Percentiles rank a stretch among this genome's conserved stretches.
Conservation (phyloP, 768 basidiomycete species). For the Boletus patriciae region DNA sequence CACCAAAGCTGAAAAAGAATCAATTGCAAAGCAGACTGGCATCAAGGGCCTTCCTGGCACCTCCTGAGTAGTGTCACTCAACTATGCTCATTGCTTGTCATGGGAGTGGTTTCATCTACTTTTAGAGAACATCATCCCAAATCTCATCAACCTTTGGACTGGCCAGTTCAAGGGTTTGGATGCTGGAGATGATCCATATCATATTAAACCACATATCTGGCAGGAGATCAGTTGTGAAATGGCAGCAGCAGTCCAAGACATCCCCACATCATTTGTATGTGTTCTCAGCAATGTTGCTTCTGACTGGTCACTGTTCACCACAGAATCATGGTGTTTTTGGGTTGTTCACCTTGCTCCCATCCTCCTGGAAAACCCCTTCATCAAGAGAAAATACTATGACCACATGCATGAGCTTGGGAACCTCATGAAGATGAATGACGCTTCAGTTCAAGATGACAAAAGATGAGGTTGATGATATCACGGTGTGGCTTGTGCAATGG, state of each 20-base stretch:
- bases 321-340: constrained; percentile 26
- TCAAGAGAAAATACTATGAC: constrained; percentile 11
- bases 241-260: constrained; percentile 10
- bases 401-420: constrained; percentile 7
- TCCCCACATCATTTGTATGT: constrained; percentile 35
- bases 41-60: constrained; percentile 35
- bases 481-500: background rate
- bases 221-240: constrained; percentile 29
- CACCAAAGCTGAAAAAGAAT: constrained; percentile 7
- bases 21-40: constrained; percentile 31
- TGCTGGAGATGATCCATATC: background rate
- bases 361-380: constrained; percentile 10
- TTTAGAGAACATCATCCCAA: background rate
- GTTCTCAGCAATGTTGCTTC: constrained; percentile 35
- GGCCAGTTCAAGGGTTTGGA: background rate
- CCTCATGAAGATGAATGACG: constrained; percentile 7
- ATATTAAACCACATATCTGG: background rate
- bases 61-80: background rate
- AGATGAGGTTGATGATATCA: background rate
- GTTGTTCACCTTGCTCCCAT: constrained; percentile 18
- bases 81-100: background rate
- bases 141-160: background rate
- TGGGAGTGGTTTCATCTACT: background rate
- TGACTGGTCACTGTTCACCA: constrained; percentile 5
- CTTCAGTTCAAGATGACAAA: constrained; percentile 1